A percentile compares a stretch with the other conserved stretches of the same genome.
Conservation (phyloP, 139 green algal genomes). For the Coelastrella sp. region DNA sequence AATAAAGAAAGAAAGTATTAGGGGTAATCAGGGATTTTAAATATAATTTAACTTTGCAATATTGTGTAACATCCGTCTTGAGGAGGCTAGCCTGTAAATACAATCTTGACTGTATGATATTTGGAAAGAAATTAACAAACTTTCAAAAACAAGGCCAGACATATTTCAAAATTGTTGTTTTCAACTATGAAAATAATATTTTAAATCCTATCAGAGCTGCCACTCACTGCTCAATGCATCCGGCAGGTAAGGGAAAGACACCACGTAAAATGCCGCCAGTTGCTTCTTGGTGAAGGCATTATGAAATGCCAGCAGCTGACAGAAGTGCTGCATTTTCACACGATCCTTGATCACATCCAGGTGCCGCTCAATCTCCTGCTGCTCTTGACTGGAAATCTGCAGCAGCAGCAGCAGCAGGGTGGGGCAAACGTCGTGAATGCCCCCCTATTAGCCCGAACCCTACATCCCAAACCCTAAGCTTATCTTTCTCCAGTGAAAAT, state of each 20-base stretch:
- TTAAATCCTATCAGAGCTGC: background rate
- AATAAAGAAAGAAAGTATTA: too few relatives aligned
- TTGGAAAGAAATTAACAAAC: background rate
- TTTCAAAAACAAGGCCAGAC: background rate
- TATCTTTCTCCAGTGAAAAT: too few relatives aligned
- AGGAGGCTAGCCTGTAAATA: too few relatives aligned
- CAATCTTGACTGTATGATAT: too few relatives aligned
- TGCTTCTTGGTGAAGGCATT: slow-evolving; percentile 27
- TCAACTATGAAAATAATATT: background rate
- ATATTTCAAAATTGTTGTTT: background rate
- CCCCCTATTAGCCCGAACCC: background rate
- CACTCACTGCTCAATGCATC: background rate
- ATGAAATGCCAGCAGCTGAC: slow-evolving; percentile 9
- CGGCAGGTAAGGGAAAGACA: background rate
- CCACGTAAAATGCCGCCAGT: background rate
- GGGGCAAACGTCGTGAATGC: background rate
- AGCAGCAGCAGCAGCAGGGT: background rate
- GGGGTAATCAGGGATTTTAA: too few relatives aligned
- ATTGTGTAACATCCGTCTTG: too few relatives aligned
- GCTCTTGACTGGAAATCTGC: slow-evolving; percentile 22
- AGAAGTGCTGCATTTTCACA: slow-evolving; percentile 22
- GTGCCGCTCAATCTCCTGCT: slow-evolving; percentile 4
- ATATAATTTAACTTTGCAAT: too few relatives aligned
- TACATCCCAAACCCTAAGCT: background rate
- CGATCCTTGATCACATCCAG: background rate